Conservation (phyloP, 2,329 filamentous ascomycete genomes). For the Aspergillus felis region DNA sequence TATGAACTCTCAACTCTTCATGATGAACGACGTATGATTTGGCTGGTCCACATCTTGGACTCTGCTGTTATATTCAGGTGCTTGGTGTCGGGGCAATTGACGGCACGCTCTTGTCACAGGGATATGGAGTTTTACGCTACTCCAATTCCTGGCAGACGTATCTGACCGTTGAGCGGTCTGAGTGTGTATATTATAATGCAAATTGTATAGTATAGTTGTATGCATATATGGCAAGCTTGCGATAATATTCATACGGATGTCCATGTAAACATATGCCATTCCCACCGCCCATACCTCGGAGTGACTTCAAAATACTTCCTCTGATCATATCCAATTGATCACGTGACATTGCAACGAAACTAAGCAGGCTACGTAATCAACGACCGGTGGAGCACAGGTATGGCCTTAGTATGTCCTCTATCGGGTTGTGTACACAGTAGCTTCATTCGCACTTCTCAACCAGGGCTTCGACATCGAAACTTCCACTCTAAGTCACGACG, state of each 20-base stretch:
- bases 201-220: neutral
- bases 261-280: neutral
- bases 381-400: neutral
- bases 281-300: no score
- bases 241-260: neutral
- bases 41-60: neutral
- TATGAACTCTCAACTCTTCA: slow-evolving; percentile 2
- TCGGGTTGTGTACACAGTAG: slow-evolving; percentile 11
- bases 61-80: neutral
- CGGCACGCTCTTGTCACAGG: neutral
- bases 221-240: neutral
- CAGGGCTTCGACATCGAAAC: neutral
- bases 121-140: neutral
- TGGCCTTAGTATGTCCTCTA: neutral
- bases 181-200: neutral
- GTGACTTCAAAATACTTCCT: no score
- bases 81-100: neutral
- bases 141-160: neutral
- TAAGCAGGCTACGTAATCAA: neutral
- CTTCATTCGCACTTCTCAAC: slow-evolving; percentile 3
- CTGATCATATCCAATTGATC: no score
- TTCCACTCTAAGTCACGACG: neutral
- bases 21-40: slow-evolving; percentile 7
- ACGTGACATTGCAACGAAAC: neutral
- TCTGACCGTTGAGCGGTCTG: neutral